Evolutionary conservation across 176 grass and related monocot species (phyloP), one percentile per base, ranked within the genome.

Genomic region (Secale cereale): DNA sequence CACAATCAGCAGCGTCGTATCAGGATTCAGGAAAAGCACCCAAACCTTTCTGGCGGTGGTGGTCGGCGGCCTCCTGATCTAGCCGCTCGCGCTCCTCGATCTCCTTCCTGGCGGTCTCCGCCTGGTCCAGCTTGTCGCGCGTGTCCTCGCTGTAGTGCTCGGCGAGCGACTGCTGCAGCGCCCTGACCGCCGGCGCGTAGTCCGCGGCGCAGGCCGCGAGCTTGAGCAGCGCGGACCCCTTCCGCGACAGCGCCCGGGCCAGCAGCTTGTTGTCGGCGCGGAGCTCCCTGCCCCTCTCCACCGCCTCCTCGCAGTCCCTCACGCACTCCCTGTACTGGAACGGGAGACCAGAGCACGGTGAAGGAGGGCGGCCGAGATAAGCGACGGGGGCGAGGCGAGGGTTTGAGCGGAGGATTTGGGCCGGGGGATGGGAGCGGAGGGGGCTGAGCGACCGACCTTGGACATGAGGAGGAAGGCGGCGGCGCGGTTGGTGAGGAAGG

Each of bases 401-500:
- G 27, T 65, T 83, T 46, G 27, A 2, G 11, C 12, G 1, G 15
- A 0, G 80, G 6, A 37, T 63, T 82, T 41, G 41, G 3, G 7
- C 17, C 0, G 15, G 0, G 80, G 6, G 5, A 25, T 20, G 27
- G 28, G 43, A 10, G 60, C 1, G 45, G 64, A 22, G 4, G 59
- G 10, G 22, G 33, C 20, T 3, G 40, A n/a, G n/a, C 6, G 67
- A 6, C 64, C 0, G 46, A 87, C 87, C 87, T 93, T 90, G 82
- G 65, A 37, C 91, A 93, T 39, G 45, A 5, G 59, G 85, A 90
- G 54, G 65, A 90, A 90, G 69, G 88, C 82, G 20, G 85, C 87
- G 83, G 88, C 88, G 65, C 91, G 85, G 85, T 90, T 85, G n/a
- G 82, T 88, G 48, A 93, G 77, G 65, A 87, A 93, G 50, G 88